Base-by-base conservation (phyloP, 1,139 yeast genomes). In the Petasospora fabianii region DNA sequence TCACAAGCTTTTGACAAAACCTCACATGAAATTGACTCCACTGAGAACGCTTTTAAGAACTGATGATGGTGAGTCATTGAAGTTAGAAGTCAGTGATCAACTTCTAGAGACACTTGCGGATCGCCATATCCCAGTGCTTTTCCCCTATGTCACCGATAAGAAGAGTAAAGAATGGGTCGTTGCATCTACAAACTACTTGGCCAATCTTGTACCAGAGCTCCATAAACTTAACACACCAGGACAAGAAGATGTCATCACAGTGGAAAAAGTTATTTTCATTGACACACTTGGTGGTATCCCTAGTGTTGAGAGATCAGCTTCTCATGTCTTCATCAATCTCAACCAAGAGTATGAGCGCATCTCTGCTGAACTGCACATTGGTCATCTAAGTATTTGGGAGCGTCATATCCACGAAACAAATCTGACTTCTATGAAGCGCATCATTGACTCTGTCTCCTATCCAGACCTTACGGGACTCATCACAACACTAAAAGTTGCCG, bases 261-360 rank as follows among this genome's bases (percentile, higher is more conserved):
- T 92, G 24, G 97, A 92, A 48, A 92, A 92, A 50, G 64, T 92
- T 22, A 77, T 92, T 8, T 77, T 83, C 49, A 66, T 92, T 22
- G 97, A 88, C 51, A 77, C 80, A 1, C 59, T 74, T 12, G 98
- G 98, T 1, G 98, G 98, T 0, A 82, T 87, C 10, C 97, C 97
- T 0, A 83, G 95, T 0, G 68, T 80, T 24, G 96, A 88, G 56
- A 68, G 97, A 46, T 74, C 76, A 41, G 80, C 82, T 38, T 77
- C 96, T 18, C 98, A 92, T 62, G 95, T 92, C 1, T 84, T 83
- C 46, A 80, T 92, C 46, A 92, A 92, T 55, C 63, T 92, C 34
- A 74, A 80, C 7, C 97, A 92, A 59, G 98, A 92, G 55, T 82
- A 74, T 51, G 69, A 77, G 1, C 82, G 74, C 39, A 77, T 90